Evolutionary conservation across 331 rosid genomes (phyloP).

Genomic region (Rosa hybrid): DNA sequence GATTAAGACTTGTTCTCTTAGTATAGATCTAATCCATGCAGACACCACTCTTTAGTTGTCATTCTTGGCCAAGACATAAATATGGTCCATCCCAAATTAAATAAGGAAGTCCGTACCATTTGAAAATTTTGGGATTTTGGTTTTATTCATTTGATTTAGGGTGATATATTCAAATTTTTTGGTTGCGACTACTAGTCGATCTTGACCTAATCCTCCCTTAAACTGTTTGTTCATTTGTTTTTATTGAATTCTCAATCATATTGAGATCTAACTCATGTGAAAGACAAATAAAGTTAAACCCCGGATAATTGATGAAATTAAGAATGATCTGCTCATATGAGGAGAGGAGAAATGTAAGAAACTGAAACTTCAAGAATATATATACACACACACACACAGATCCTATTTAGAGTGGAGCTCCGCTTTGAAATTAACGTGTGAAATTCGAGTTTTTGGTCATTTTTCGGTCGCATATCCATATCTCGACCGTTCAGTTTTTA

Average conservation of each 20-base stretch:
- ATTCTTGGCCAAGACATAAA: neutral
- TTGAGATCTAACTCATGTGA: no score
- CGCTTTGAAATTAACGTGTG: no score
- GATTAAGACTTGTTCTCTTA: neutral
- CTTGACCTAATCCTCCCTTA: neutral
- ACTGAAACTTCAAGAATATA: neutral
- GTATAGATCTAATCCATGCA: neutral
- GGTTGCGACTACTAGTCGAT: neutral
- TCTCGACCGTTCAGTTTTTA: no score
- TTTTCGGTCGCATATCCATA: no score
- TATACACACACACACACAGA: no score
- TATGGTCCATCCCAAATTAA: neutral
- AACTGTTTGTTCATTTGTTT: no score
- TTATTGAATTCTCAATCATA: no score
- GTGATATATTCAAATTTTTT: neutral
- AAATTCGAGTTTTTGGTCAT: no score
- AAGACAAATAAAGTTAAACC: no score
- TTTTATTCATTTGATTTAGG: neutral
- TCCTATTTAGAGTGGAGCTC: no score
- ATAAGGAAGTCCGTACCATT: neutral
- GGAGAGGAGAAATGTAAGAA: neutral
- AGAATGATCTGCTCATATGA: no score
- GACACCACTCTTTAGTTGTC: neutral
- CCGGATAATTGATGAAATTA: no score
- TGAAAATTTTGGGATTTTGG: neutral